These are phyloP conservation scores for Lophiotrema nucula DNA, from an alignment of 495 filamentous ascomycete species.

Conservation along the genomic window DNA sequence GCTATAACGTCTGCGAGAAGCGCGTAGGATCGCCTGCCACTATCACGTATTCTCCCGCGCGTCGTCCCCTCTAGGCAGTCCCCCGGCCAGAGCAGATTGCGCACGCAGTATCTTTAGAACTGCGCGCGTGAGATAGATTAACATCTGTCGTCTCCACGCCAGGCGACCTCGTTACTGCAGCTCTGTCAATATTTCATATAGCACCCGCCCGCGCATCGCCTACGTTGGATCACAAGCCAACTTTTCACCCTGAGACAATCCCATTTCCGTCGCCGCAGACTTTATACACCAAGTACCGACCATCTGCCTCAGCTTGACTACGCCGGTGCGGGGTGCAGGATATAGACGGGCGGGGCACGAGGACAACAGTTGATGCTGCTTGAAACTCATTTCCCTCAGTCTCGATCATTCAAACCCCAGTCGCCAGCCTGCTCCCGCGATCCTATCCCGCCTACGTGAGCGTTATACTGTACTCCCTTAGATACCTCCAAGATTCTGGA, in stretches of 20 bases:
- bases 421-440: no score
- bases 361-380: no score
- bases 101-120: constrained; percentile 4
- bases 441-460: no score
- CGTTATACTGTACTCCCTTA: no score
- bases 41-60: constrained; percentile 3
- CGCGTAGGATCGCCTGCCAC: constrained; percentile 9
- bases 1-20: background rate
- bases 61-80: constrained; percentile 14
- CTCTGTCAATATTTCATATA: constrained; percentile 17
- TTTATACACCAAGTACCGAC: background rate
- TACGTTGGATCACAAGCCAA: constrained; percentile 25
- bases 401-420: no score
- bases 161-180: no score
- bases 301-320: background rate
- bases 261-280: constrained; percentile 4
- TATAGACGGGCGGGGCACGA: no score
- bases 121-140: constrained; percentile 27
- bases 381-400: no score
- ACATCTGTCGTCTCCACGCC: constrained; percentile 1
- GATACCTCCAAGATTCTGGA: no score
- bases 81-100: constrained; percentile 6
- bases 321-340: background rate
- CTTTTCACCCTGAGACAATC: constrained; percentile 23
- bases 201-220: constrained; percentile 1